Percentiles rank a stretch among this genome's conserved stretches.
phyloP scores from a whole-genome alignment of 192 early-diverging fungal genomes.

The Coemansia javaensis region DNA sequence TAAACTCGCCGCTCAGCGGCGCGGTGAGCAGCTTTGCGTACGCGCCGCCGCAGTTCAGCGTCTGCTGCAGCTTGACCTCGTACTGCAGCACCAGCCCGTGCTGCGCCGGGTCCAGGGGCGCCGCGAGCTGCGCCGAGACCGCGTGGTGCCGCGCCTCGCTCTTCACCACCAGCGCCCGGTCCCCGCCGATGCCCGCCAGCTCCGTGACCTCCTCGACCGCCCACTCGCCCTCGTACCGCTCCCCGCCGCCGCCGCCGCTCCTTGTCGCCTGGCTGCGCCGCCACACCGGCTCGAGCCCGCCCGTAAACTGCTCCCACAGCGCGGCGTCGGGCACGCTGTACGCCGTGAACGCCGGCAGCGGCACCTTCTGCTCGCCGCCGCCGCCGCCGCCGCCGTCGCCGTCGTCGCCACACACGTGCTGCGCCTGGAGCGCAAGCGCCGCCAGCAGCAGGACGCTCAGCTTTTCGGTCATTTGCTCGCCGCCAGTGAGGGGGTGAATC shows the following conservation, averaged over 20 bases:
- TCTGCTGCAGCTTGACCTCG: constrained; percentile 75
- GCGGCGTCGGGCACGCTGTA: constrained; percentile 23
- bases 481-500: background rate
- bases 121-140: constrained; percentile 68
- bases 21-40: constrained; percentile 72
- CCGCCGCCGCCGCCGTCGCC: background rate
- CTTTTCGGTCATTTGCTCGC: constrained; percentile 15
- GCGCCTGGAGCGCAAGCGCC: constrained; percentile 23
- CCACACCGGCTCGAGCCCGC: constrained; percentile 15
- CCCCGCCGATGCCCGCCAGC: constrained; percentile 57
- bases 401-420: constrained; percentile 3
- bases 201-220: constrained; percentile 64
- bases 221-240: constrained; percentile 74
- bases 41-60: constrained; percentile 79
- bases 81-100: constrained; percentile 81
- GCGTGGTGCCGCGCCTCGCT: constrained; percentile 79
- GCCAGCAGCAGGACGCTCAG: constrained; percentile 18
- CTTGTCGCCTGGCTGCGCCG: constrained; percentile 30
- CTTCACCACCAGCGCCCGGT: constrained; percentile 77
- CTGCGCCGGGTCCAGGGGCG: constrained; percentile 67
- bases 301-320: constrained; percentile 47
- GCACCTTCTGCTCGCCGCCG: constrained; percentile 1
- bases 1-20: constrained; percentile 1
- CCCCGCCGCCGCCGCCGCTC: constrained; percentile 21
- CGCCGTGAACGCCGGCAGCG: constrained; percentile 24